Conservation (phyloP, 139 green algal genomes). For the Coelastrella sp. region DNA sequence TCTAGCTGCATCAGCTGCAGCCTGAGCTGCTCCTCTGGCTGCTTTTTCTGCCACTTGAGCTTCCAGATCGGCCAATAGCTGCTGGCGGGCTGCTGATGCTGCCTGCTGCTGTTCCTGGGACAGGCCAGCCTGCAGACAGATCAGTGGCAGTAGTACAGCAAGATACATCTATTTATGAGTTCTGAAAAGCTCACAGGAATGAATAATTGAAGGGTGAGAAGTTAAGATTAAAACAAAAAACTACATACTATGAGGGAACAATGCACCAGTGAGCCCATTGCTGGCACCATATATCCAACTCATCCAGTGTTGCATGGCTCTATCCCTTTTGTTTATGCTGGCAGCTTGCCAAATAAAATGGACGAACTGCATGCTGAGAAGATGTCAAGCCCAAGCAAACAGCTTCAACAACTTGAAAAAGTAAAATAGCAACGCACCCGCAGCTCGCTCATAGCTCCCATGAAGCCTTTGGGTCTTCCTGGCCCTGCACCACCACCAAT, state of each 20-base stretch:
- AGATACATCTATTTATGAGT: too few species aligned
- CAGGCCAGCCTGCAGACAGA: constrained; percentile 27
- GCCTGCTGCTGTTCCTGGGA: constrained; percentile 29
- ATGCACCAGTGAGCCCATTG: too few species aligned
- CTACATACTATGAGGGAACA: too few species aligned
- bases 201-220: too few species aligned
- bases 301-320: too few species aligned
- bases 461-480: constrained; percentile 13
- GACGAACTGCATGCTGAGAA: too few species aligned
- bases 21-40: constrained; percentile 5
- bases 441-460: constrained; percentile 24
- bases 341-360: too few species aligned
- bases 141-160: not conserved
- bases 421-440: not conserved
- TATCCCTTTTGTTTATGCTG: not conserved
- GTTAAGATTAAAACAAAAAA: too few species aligned
- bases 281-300: too few species aligned
- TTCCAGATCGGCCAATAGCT: constrained; percentile 19
- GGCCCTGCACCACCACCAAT: not conserved
- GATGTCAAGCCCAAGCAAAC: too few species aligned
- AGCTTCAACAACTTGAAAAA: too few species aligned
- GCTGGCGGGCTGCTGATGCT: constrained; percentile 23
- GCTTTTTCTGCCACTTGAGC: constrained; percentile 31
- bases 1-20: constrained; percentile 18
- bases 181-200: too few species aligned